These are phyloP conservation scores for Yarrowia osloensis DNA, from an alignment of 805 yeast genomes.

Conservation along the genomic window DNA sequence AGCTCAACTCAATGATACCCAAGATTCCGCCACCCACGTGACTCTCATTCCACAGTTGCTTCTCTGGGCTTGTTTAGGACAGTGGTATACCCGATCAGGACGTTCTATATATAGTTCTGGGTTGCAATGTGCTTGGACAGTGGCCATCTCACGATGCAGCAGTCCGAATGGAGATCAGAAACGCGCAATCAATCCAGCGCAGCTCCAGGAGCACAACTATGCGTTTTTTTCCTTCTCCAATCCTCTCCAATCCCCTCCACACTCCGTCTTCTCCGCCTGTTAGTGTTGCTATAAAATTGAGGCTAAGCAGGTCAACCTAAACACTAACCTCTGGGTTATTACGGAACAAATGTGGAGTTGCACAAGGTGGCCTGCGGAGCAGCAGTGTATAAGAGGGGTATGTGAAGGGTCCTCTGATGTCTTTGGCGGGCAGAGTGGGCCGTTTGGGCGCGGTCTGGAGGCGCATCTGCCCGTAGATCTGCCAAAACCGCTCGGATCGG, in stretches of 20 bases:
- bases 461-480: neutral
- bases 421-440: neutral
- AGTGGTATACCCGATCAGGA: slow-evolving; percentile 6
- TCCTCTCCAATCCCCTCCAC: neutral
- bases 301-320: neutral
- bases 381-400: neutral
- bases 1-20: neutral
- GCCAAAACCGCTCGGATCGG: neutral
- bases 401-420: neutral
- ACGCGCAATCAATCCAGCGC: too few relatives aligned
- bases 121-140: neutral
- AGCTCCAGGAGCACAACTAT: neutral
- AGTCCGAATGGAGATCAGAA: neutral
- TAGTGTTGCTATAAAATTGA: slow-evolving; percentile 6
- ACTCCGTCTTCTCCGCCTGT: too few relatives aligned
- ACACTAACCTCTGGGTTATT: neutral
- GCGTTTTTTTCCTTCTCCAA: neutral
- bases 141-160: neutral
- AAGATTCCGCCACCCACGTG: neutral
- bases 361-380: neutral
- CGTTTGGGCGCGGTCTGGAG: neutral
- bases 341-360: neutral
- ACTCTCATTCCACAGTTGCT: slow-evolving; percentile 9
- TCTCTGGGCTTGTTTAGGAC: slow-evolving; percentile 1
- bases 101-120: neutral